Evolutionary conservation across 306 rosid species (phyloP).

Genomic region (Medicago ruthenica): DNA sequence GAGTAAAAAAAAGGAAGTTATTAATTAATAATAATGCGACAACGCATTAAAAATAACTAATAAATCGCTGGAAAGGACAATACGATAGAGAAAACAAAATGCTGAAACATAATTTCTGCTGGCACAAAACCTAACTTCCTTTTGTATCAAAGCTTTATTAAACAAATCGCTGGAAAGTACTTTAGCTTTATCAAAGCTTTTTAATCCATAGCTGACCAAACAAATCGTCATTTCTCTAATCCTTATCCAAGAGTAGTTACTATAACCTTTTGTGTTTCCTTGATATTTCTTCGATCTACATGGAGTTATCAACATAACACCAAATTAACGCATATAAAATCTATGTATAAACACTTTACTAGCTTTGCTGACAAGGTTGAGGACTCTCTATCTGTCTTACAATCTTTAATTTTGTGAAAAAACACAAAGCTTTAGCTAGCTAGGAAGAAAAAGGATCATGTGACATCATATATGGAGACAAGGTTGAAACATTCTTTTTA

Average conservation of each 20-base stretch:
- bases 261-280: slow-evolving; percentile 18
- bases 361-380: slow-evolving; percentile 20
- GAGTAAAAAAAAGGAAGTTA: too few species aligned
- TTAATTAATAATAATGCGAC: slow-evolving; percentile 8
- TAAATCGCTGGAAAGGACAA: slow-evolving; percentile 4
- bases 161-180: not conserved
- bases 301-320: not conserved
- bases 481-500: too few species aligned
- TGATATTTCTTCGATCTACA: not conserved
- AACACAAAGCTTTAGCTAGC: not conserved
- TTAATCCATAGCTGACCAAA: slow-evolving; percentile 29
- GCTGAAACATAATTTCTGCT: slow-evolving; percentile 37
- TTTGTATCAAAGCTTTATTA: not conserved
- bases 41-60: slow-evolving; percentile 21
- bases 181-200: slow-evolving; percentile 23
- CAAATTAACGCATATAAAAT: not conserved
- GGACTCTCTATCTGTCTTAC: not conserved
- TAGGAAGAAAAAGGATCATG: not conserved
- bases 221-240: slow-evolving; percentile 5
- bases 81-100: slow-evolving; percentile 20
- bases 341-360: slow-evolving; percentile 7
- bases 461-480: slow-evolving; percentile 17
- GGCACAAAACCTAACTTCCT: slow-evolving; percentile 37
- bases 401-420: slow-evolving; percentile 30
- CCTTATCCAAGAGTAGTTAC: slow-evolving; percentile 32